Conservation (phyloP, 495 filamentous ascomycete genomes). For the Trichocladium uniseriatum region DNA sequence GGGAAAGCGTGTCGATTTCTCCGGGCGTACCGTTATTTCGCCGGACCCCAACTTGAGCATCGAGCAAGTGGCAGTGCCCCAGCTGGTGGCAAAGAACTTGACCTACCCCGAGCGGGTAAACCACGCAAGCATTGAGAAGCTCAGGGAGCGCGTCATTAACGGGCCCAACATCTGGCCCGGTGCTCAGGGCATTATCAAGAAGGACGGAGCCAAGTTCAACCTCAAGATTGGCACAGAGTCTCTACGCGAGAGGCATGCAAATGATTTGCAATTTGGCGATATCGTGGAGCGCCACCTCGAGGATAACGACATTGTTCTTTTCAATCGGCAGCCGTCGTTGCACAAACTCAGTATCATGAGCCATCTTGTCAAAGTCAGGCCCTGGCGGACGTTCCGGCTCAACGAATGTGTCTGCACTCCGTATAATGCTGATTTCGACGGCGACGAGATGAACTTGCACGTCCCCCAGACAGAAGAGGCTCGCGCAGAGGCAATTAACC, state of each 20-base stretch:
- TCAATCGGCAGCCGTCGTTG: conserved; percentile 94
- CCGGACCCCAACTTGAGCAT: conserved; percentile 92
- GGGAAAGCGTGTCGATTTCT: conserved; percentile 98
- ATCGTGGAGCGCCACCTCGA: conserved; percentile 89
- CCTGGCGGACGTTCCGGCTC: conserved; percentile 90
- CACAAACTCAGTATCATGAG: conserved; percentile 97
- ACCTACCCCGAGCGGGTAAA: conserved; percentile 89
- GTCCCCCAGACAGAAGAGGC: conserved; percentile 96
- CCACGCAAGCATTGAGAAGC: conserved; percentile 71
- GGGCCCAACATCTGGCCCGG: conserved; percentile 75
- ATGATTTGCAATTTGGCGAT: conserved; percentile 70
- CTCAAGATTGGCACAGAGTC: conserved; percentile 57
- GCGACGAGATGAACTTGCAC: conserved; percentile 99
- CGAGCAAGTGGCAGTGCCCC: conserved; percentile 86
- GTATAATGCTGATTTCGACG: conserved; percentile 99
- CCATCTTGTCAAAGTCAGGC: conserved; percentile 85
- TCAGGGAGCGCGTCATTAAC: conserved; percentile 59
- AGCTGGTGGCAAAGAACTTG: conserved; percentile 82
- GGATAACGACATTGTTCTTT: conserved; percentile 92
- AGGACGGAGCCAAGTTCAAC: conserved; percentile 52
- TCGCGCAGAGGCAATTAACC: conserved; percentile 84
- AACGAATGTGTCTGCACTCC: conserved; percentile 98
- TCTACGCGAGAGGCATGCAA: conserved; percentile 50
- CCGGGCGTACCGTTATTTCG: conserved; percentile 92
- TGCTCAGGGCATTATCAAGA: conserved; percentile 73